Base-by-base conservation (phyloP, 176 grass and related monocot species). In the Rhynchospora pubera region DNA sequence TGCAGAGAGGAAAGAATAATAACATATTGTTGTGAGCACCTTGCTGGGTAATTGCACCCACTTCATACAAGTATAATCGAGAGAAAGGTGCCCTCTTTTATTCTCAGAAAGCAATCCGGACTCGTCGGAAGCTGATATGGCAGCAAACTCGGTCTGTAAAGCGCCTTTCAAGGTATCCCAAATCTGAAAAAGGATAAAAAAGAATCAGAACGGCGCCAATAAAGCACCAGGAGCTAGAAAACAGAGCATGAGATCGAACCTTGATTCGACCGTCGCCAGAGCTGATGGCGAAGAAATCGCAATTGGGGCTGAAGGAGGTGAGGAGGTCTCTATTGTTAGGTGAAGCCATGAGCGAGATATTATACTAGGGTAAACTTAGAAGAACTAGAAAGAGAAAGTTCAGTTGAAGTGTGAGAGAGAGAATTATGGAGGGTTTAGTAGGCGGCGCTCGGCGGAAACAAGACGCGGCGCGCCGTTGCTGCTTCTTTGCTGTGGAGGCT, bases 61-160 rank as follows among this genome's bases (percentile, higher is more conserved):
- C 71, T 99, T 99, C 91, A 93, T 93, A 86, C 93, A 99, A 45
- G 93, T 95, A 82, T 93, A 99, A 89, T 99, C 96, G n/a, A 99
- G 87, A 21, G 96, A 91, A 87, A 99, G 92, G 82, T 99, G 96
- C 15, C 96, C 93, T 11, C 79, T 90, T 87, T 87, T 93, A 46
- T 77, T 71, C 79, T 90, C 84, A 5, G 82, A 65, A 62, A 79
- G 79, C 39, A 87, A 63, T 14, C 89, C 85, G 16, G 65, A 85
- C 50, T 89, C 62, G 77, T 80, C 85, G 5, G 88, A 80, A 30
- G 93, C 56, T 6, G 87, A 83, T 71, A 99, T 84, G 21, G 95
- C 89, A 1, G 87, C 81, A 53, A 99, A 99, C 59, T 99, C 89
- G 2, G 92, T 93, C 70, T 99, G 93, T 62, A 99, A 78, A 61